phyloP scores from a whole-genome alignment of 345 rosid genomes.

The Salix brachista region DNA sequence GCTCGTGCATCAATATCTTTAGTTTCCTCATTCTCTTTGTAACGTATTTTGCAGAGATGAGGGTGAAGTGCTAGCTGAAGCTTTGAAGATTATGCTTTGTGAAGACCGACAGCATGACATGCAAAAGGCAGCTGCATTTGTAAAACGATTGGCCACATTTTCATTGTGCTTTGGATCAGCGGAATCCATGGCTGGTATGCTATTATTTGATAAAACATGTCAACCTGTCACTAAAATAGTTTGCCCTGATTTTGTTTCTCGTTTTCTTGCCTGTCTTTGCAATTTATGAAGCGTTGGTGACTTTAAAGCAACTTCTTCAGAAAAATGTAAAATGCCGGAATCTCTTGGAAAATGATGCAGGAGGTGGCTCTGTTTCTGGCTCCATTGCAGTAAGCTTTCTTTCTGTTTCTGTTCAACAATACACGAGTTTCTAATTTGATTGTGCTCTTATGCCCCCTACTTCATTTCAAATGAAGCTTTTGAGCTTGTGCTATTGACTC shows the following conservation, averaged over 20 bases:
- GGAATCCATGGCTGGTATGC: constrained; percentile 82
- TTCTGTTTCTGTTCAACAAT: not conserved
- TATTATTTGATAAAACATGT: not conserved
- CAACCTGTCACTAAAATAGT: not conserved
- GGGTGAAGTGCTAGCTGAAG: constrained; percentile 82
- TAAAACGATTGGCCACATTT: constrained; percentile 82
- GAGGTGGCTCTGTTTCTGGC: constrained; percentile 96
- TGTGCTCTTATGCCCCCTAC: too few species aligned
- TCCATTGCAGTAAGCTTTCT: constrained; percentile 60
- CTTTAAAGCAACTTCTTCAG: constrained; percentile 71
- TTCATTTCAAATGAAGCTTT: too few species aligned
- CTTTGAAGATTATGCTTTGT: constrained; percentile 86
- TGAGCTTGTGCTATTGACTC: too few species aligned
- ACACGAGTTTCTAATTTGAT: too few species aligned
- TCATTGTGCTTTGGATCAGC: constrained; percentile 78
- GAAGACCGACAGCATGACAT: constrained; percentile 95
- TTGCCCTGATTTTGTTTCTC: not conserved
- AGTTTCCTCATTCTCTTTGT: constrained; percentile 6
- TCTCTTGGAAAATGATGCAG: constrained; percentile 90
- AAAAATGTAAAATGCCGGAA: constrained; percentile 85
- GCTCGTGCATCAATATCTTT: not conserved
- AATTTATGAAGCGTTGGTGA: constrained; percentile 63
- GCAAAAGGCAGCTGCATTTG: constrained; percentile 97
- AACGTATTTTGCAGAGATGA: constrained; percentile 53
- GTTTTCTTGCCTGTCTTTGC: not conserved